Percentiles rank a stretch among this genome's conserved stretches.
Evolutionary conservation across 1,284 basidiomycete genomes (phyloP).

Genomic region (Leccinum fuscescens): DNA sequence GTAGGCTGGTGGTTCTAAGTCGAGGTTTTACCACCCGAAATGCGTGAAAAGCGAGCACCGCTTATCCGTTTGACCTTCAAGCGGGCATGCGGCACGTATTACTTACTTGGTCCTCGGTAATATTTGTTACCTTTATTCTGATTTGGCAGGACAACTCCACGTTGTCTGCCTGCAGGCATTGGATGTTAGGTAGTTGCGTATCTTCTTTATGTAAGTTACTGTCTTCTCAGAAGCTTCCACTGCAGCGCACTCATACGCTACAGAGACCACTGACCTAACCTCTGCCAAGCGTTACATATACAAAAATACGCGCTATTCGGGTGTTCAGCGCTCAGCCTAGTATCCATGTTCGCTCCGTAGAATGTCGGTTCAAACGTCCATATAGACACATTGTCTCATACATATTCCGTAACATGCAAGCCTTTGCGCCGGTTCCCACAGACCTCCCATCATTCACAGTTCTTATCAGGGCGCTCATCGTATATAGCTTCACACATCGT

Average conservation of each 20-base stretch:
- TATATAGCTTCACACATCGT: slow-evolving; percentile 38
- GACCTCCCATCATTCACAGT: slow-evolving; percentile 43
- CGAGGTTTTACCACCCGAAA: slow-evolving; percentile 34
- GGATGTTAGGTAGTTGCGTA: slow-evolving; percentile 26
- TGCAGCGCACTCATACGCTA: background rate
- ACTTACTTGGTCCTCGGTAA: slow-evolving; percentile 35
- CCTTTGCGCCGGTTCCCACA: slow-evolving; percentile 29
- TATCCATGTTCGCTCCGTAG: background rate
- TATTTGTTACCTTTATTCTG: slow-evolving; percentile 29
- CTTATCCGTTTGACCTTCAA: slow-evolving; percentile 41
- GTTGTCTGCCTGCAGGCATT: slow-evolving; percentile 72
- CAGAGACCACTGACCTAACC: background rate
- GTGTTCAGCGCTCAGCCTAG: background rate
- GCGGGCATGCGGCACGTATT: slow-evolving; percentile 36
- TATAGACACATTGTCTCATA: slow-evolving; percentile 2
- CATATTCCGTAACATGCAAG: slow-evolving; percentile 14
- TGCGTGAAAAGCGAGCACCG: slow-evolving; percentile 50
- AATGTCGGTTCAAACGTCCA: slow-evolving; percentile 1
- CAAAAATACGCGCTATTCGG: background rate
- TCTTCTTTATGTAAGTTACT: slow-evolving; percentile 35
- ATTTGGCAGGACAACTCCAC: slow-evolving; percentile 43
- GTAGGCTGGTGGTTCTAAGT: slow-evolving; percentile 28
- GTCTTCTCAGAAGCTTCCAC: slow-evolving; percentile 9
- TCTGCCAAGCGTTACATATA: background rate
- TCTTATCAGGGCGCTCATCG: slow-evolving; percentile 40